Conservation (phyloP, 2,329 filamentous ascomycete genomes). For the Ascochyta clinopodiicola region DNA sequence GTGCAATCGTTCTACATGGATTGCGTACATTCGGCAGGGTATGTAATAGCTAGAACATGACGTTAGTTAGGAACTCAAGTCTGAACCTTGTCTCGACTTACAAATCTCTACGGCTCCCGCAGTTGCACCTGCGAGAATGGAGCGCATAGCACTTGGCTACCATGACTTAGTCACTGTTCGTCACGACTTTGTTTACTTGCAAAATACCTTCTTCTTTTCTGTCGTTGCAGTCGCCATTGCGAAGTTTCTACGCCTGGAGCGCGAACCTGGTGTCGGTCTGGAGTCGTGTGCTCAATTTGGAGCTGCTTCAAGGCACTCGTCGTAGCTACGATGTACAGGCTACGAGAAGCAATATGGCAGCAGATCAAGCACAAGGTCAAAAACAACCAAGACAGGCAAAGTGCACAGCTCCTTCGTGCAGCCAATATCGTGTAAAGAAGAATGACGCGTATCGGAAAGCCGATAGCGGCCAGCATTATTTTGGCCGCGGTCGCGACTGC, state of each 20-base stretch:
- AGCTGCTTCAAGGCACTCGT: conserved; percentile 11
- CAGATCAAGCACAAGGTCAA: not conserved
- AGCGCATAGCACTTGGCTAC: conserved; percentile 81
- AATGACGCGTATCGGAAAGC: conserved; percentile 1
- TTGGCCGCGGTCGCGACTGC: conserved; percentile 16
- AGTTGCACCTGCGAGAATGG: conserved; percentile 89
- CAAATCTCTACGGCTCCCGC: conserved; percentile 94
- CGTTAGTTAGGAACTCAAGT: conserved; percentile 24
- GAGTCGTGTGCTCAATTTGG: conserved; percentile 10
- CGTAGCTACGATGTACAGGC: conserved; percentile 18
- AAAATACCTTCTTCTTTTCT: conserved; percentile 47
- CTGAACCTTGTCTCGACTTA: conserved; percentile 47
- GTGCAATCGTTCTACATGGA: not conserved
- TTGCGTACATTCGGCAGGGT: conserved; percentile 84
- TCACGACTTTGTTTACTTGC: not conserved
- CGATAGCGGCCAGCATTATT: conserved; percentile 21
- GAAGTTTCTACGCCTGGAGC: not conserved
- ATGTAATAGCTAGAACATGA: conserved; percentile 74
- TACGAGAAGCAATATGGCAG: not conserved
- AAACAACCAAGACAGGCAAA: not conserved
- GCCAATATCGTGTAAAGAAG: not conserved
- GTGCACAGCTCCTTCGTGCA: not conserved
- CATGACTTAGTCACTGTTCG: not conserved
- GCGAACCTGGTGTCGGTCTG: not conserved
- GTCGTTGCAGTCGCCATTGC: conserved; percentile 36